Conservation (phyloP, 805 yeast species). For the Yarrowia sp. region DNA sequence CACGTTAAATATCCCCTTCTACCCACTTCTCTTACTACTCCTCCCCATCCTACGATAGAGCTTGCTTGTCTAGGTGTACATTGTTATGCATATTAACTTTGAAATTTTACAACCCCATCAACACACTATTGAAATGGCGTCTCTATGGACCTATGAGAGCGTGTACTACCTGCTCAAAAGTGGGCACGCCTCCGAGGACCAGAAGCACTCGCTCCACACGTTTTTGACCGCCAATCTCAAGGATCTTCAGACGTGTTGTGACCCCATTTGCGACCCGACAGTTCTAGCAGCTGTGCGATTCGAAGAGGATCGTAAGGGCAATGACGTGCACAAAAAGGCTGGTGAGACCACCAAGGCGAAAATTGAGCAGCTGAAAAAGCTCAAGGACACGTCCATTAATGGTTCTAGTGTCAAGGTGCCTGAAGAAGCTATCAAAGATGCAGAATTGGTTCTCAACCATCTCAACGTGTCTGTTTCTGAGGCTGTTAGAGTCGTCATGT, state of each 20-base stretch:
- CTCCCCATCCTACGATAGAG: background rate
- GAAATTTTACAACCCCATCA: constrained; percentile 15
- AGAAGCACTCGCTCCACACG: background rate
- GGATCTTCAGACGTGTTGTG: background rate
- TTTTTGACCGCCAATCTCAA: constrained; percentile 13
- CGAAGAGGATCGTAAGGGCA: constrained; percentile 22
- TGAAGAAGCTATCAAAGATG: background rate
- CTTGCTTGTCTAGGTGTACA: background rate
- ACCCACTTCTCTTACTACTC: too few relatives aligned
- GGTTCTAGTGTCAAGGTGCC: background rate
- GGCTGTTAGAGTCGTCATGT: background rate
- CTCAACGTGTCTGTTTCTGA: constrained; percentile 6
- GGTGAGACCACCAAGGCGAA: constrained; percentile 1
- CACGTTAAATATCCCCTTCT: too few relatives aligned
- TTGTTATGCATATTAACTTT: background rate
- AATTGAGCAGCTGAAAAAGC: background rate
- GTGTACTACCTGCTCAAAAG: constrained; percentile 10
- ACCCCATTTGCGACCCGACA: background rate
- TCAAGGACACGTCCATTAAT: background rate
- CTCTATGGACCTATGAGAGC: constrained; percentile 19
- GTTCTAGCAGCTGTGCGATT: constrained; percentile 2
- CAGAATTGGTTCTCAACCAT: constrained; percentile 7
- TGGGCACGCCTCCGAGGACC: background rate
- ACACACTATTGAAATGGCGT: constrained; percentile 5
- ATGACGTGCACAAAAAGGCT: constrained; percentile 13